Evolutionary conservation across 2,329 filamentous ascomycete species (phyloP), one percentile per base, ranked within the genome.

Genomic region (Aspergillus puulaauensis): DNA sequence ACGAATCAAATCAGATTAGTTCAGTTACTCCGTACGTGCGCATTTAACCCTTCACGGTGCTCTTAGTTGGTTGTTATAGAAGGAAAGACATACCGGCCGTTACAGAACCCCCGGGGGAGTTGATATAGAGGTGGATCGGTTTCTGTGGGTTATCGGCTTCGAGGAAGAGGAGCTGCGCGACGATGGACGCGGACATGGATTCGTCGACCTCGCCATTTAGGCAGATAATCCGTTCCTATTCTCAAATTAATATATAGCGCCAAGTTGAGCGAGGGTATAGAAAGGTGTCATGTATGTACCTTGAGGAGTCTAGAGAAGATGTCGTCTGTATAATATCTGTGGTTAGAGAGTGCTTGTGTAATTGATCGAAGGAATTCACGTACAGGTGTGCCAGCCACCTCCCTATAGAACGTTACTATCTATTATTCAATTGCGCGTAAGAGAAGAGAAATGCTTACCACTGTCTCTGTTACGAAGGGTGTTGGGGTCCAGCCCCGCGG

Each of bases 61-160:
- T 27, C 3, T 5, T 45, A 17, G 19, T 15, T 8, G 12, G 19
- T 19, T 31, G 3, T 4, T 31, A 11, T 31, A 31, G 0, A 46
- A 15, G n/a, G 15, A n/a, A 51, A 33, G 23, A 60, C 71, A 41
- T 70, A 83, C 84, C 85, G 1, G 95, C 93, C 61, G 90, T 93
- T 41, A 99, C 93, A 43, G 90, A 93, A 56, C 95, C 95, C 50
- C 95, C 95, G 0, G 93, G 93, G 0, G 91, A 96, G 79, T 99
- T 96, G 75, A 99, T 99, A 76, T 99, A 99, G 74, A 99, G 90
- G 52, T 90, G 95, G 64, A 99, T 98, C 12, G 92, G 90, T 74
- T 96, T 97, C 56, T 96, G 87, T 3, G 93, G 93, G 70, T 91
- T 91, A 71, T 99, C 95, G 68, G 93, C 95, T 82, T 99, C 96